Evolutionary conservation across 805 yeast species (phyloP).

Genomic region (Grigorovia yakushimaensis): DNA sequence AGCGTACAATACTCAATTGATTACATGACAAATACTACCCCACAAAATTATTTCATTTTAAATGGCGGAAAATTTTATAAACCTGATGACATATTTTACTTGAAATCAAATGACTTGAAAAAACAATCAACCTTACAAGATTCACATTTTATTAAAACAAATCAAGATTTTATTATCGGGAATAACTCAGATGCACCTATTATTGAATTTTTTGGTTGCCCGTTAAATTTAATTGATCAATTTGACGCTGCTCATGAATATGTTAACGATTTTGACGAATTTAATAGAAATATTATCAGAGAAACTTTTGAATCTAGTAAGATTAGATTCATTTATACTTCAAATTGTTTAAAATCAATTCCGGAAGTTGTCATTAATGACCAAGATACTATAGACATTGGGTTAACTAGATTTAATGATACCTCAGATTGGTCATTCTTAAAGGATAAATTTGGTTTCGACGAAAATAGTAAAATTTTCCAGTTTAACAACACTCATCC

Average conservation of each 20-base stretch:
- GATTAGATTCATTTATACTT: constrained; percentile 67
- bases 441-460: neutral
- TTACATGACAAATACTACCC: neutral
- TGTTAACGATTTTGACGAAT: constrained; percentile 38
- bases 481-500: constrained; percentile 3
- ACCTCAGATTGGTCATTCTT: neutral
- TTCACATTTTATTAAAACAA: constrained; percentile 21
- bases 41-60: constrained; percentile 15
- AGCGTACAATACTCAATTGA: neutral
- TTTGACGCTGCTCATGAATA: constrained; percentile 16
- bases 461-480: neutral
- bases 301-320: constrained; percentile 52
- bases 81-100: constrained; percentile 67
- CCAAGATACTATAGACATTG: neutral
- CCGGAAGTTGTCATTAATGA: neutral
- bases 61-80: constrained; percentile 41
- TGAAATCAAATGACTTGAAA: constrained; percentile 43
- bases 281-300: constrained; percentile 49
- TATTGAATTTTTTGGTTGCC: constrained; percentile 59
- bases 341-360: constrained; percentile 30
- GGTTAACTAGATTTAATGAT: neutral
- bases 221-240: no score
- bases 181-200: constrained; percentile 36
- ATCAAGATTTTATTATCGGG: constrained; percentile 61
- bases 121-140: constrained; percentile 15